Evolutionary conservation across 371 early-diverging fungal genomes (phyloP), one percentile per base, ranked within the genome.

Genomic region (Mucor circinelloides): DNA sequence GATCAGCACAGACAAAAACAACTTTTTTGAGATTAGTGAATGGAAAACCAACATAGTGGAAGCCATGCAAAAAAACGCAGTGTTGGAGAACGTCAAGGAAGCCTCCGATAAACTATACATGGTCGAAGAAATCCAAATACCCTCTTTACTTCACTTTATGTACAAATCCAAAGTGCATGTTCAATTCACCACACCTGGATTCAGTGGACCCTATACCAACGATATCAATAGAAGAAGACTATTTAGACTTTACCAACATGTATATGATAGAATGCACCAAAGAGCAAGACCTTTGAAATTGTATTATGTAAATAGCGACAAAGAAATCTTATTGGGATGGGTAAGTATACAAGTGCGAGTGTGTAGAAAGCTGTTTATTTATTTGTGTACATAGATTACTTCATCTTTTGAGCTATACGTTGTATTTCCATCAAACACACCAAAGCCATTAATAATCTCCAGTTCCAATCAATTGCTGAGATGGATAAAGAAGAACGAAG

Each of bases 1-100:
- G 64, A 87, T 95, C 19, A 90, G 93, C 30, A 89, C 91, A 0
- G 91, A 92, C 60, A 90, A 90, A 75, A 93, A 94, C 66, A 89
- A 89, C 54, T 97, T 97, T 68, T 91, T 90, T 64, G 91, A 92
- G 12, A 80, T 95, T 76, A 87, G 90, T 4, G 87, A 86, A 61
- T 92, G 89, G 72, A 92, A 92, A 64, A 71, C 77, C 62, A 67
- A 64, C 3, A 85, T 96, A 13, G 87, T 89, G 0, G 83, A 89
- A 72, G 52, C 61, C 3, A 63, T 83, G 70, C 66, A 67, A 50
- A 74, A 76, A 36, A 63, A 69, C 27, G 58, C 69, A 9, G 64
- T 77, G 2, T 36, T 82, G 19, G 38, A 68, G 7, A 64, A 58
- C 23, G 66, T 85, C 4, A 63, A 71, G 27, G 66, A 76, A 55